These are phyloP conservation scores for Irpex rosettiformis DNA, from an alignment of 1,284 basidiomycete genomes.

Conservation along the genomic window DNA sequence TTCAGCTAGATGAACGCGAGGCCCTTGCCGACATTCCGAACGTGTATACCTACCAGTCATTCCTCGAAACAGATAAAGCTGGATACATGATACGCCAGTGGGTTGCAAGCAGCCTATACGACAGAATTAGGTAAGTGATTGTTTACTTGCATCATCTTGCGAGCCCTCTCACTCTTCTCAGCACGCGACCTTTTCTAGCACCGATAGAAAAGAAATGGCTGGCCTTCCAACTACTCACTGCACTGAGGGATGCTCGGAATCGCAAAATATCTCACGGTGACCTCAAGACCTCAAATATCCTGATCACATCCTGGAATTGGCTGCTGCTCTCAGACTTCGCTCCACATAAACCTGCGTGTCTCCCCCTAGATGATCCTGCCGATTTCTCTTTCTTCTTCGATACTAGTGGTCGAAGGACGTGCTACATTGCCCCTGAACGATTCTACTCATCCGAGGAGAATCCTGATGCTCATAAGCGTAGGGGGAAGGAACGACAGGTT, in stretches of 20 bases:
- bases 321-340: slow-evolving; percentile 96
- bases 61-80: slow-evolving; percentile 94
- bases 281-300: slow-evolving; percentile 96
- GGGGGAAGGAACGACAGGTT: slow-evolving; percentile 41
- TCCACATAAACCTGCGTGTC: slow-evolving; percentile 93
- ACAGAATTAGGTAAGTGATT: slow-evolving; percentile 84
- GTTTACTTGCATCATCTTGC: slow-evolving; percentile 1
- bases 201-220: slow-evolving; percentile 98
- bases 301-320: slow-evolving; percentile 96
- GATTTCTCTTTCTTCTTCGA: slow-evolving; percentile 99
- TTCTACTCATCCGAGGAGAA: slow-evolving; percentile 80
- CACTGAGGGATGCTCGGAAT: slow-evolving; percentile 79
- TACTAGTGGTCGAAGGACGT: slow-evolving; percentile 89
- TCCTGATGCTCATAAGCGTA: slow-evolving; percentile 61
- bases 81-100: slow-evolving; percentile 96
- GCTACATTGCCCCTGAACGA: slow-evolving; percentile 95
- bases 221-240: slow-evolving; percentile 88
- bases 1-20: slow-evolving; percentile 72
- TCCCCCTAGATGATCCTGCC: slow-evolving; percentile 95
- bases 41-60: slow-evolving; percentile 87
- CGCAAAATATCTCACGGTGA: slow-evolving; percentile 92
- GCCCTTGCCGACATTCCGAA: slow-evolving; percentile 83
- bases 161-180: slow-evolving; percentile 29
- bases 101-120: slow-evolving; percentile 93
- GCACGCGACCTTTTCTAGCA: slow-evolving; percentile 93